A percentile compares a stretch with the other conserved stretches of the same genome.
These are phyloP conservation scores for Cyclospora cayetanensis DNA, from an alignment of 169 alveolate genomes.

Conservation along the genomic window DNA sequence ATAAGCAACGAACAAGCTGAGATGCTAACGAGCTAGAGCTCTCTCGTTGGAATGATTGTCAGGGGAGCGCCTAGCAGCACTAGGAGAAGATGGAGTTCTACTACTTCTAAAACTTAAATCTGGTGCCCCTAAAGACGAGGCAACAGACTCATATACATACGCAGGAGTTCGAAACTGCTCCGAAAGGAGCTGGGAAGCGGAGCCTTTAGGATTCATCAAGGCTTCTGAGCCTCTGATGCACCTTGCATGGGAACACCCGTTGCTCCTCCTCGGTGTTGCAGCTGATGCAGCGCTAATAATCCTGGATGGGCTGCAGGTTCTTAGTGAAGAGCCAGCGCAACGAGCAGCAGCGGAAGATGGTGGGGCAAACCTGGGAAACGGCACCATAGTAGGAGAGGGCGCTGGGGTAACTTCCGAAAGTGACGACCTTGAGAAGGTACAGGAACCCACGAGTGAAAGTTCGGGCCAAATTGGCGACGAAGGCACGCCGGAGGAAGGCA, in stretches of 20 bases:
- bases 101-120: conserved; percentile 11
- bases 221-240: conserved; percentile 15
- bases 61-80: conserved; percentile 47
- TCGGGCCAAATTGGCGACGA: conserved; percentile 15
- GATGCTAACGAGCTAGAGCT: too few relatives aligned
- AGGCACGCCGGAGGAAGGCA: conserved; percentile 31
- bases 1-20: too few relatives aligned
- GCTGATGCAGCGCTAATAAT: conserved; percentile 31
- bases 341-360: not conserved
- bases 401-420: not conserved
- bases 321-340: not conserved
- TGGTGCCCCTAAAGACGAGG: not conserved
- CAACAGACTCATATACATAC: too few relatives aligned
- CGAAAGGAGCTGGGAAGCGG: conserved; percentile 19
- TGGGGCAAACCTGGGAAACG: not conserved
- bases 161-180: not conserved
- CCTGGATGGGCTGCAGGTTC: not conserved
- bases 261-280: conserved; percentile 26
- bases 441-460: not conserved
- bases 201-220: conserved; percentile 13
- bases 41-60: not conserved
- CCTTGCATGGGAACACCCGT: conserved; percentile 47
- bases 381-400: not conserved
- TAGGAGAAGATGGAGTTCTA: conserved; percentile 52
- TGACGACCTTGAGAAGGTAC: not conserved